phyloP scores from a whole-genome alignment of 495 filamentous ascomycete genomes.

The Bathelium albidoporum region DNA sequence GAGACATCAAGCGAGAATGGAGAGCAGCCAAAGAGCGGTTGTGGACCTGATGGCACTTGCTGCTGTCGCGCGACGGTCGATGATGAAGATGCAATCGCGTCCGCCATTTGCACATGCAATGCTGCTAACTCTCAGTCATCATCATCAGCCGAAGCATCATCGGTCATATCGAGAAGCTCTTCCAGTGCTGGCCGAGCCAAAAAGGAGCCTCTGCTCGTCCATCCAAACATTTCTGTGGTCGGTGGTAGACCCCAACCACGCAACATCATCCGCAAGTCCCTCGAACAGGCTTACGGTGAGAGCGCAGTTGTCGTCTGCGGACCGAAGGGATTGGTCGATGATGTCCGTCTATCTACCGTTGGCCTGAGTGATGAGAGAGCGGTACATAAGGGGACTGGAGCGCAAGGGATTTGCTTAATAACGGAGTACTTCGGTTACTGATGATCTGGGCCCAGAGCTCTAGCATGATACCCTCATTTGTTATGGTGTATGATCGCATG shows the following conservation, averaged over 20 bases:
- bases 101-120: conserved; percentile 28
- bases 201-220: conserved; percentile 11
- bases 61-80: conserved; percentile 44
- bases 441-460: neutral
- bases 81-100: conserved; percentile 33
- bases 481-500: too few species aligned
- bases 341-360: conserved; percentile 57
- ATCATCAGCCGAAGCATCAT: conserved; percentile 7
- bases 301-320: conserved; percentile 78
- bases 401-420: conserved; percentile 59
- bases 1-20: neutral
- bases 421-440: conserved; percentile 34
- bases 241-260: conserved; percentile 37
- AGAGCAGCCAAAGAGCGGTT: conserved; percentile 13
- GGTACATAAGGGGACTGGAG: conserved; percentile 83
- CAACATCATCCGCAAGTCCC: conserved; percentile 40
- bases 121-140: conserved; percentile 5
- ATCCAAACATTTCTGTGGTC: conserved; percentile 22
- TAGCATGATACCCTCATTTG: neutral
- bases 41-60: conserved; percentile 37
- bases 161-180: conserved; percentile 2
- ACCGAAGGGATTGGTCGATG: conserved; percentile 52
- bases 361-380: conserved; percentile 73
- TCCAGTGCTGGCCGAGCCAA: neutral
- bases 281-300: conserved; percentile 73